Evolutionary conservation across 108 stramenopile species (phyloP), one percentile per base, ranked within the genome.

Genomic region (Nitzschia sp.): DNA sequence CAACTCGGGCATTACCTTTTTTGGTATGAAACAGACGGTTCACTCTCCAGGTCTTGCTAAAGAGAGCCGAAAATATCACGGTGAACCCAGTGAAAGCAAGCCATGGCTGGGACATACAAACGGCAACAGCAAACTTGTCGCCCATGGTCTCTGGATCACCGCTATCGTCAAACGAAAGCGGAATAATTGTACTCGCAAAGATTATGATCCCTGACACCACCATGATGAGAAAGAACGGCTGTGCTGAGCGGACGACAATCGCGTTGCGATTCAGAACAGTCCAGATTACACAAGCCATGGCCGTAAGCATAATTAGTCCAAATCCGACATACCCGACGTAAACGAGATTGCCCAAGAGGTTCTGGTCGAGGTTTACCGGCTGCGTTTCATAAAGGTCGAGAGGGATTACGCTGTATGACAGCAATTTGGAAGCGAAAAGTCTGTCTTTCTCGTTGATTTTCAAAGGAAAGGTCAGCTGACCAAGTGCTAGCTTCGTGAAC

Each of bases 1-100:
- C 23, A 11, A 67, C 30, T 22, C 71, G 66, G 30, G 48, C 56
- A 21, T 50, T 19, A 31, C 26, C 25, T 17, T 11, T 29, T 46
- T 38, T 26, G 21, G 53, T 16, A 32, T 63, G 31, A 30, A 72
- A 72, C 31, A 60, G 21, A 15, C 28, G 16, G 41, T 72, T 72
- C 28, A 84, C 44, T 47, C 83, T 62, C 79, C 76, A 78, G 15
- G 76, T 75, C 58, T 84, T 84, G 32, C 59, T 53, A 19, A 78
- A 73, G 22, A 84, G 53, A 32, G 79, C 79, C 1, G 78, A 72
- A 55, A 84, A 84, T 0, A 71, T 69, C 23, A 55, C 53, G 0
- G 73, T 63, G 28, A 84, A 84, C 44, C 83, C 83, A 8, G 74
- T 64, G 28, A 61, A 75, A 19, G 57, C 16, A 16, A 79, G 36